These are phyloP conservation scores for Cymbidium sinense DNA, from an alignment of 106 monocot genomes.

Conservation along the genomic window DNA sequence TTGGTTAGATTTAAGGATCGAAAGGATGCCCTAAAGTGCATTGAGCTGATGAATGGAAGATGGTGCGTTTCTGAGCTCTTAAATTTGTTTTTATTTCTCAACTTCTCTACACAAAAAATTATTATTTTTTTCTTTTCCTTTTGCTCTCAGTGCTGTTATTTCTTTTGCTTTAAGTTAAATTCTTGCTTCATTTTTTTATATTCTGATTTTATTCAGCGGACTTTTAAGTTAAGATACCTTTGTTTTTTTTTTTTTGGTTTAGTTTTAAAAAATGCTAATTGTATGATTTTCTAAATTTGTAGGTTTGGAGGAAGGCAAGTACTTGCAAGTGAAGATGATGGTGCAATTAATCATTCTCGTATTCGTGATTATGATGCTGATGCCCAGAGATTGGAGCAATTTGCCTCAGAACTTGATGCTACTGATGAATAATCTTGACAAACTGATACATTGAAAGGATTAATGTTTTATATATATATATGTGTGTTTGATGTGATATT, in stretches of 20 bases:
- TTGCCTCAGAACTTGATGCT: constrained; percentile 80
- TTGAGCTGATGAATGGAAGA: constrained; percentile 97
- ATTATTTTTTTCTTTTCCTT: not conserved
- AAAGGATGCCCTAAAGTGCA: constrained; percentile 73
- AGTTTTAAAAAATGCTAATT: not conserved
- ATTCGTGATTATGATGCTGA: constrained; percentile 77
- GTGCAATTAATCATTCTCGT: constrained; percentile 59
- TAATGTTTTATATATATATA: no score
- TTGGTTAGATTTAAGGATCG: constrained; percentile 92
- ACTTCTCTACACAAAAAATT: not conserved
- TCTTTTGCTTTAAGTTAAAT: not conserved
- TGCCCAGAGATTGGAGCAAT: constrained; percentile 64
- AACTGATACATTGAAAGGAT: not conserved
- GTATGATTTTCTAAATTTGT: constrained; percentile 15
- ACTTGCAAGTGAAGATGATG: constrained; percentile 76
- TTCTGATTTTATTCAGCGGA: no score
- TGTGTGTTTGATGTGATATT: no score
- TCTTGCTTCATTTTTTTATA: no score
- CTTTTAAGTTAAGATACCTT: not conserved
- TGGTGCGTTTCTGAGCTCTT: constrained; percentile 40
- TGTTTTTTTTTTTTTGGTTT: no score
- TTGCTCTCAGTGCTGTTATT: not conserved
- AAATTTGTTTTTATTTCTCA: not conserved
- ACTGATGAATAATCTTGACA: constrained; percentile 14
- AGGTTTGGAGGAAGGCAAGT: constrained; percentile 95